These are phyloP conservation scores for Oryza rufipogon DNA, from an alignment of 176 grass and related monocot species.

Conservation along the genomic window DNA sequence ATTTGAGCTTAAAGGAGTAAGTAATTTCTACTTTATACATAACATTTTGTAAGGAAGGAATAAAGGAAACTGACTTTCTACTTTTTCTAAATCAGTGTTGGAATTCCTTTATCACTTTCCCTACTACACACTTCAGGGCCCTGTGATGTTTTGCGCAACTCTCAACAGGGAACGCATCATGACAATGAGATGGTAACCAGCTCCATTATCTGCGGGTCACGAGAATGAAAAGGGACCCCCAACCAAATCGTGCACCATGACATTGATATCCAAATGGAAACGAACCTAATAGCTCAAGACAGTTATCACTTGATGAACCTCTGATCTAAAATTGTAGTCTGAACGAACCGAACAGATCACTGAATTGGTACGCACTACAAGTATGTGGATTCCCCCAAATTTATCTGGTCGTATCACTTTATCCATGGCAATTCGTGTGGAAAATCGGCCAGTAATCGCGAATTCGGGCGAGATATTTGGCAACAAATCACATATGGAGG, in stretches of 20 bases:
- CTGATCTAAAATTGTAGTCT: neutral
- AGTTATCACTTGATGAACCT: neutral
- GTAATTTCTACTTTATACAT: conserved; percentile 14
- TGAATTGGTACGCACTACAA: neutral
- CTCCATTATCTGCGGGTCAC: neutral
- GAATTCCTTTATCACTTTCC: neutral
- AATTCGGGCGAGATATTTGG: neutral
- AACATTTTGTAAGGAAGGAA: conserved; percentile 41
- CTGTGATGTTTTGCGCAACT: neutral
- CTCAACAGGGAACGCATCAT: neutral
- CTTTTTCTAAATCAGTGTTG: neutral
- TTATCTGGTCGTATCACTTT: neutral
- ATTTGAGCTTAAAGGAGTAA: neutral
- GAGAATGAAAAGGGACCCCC: neutral
- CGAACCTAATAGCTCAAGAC: neutral
- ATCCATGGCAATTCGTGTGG: neutral
- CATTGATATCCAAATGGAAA: neutral
- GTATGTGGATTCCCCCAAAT: neutral
- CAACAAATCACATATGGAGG: neutral
- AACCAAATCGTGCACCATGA: neutral
- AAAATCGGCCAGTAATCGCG: neutral
- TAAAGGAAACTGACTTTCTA: conserved; percentile 26
- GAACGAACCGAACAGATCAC: neutral
- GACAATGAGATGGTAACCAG: neutral
- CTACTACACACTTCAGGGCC: neutral